Percentiles rank a stretch among this genome's conserved stretches.
Conservation (phyloP, 2,329 filamentous ascomycete species). For the Arthroderma uncinatum region DNA sequence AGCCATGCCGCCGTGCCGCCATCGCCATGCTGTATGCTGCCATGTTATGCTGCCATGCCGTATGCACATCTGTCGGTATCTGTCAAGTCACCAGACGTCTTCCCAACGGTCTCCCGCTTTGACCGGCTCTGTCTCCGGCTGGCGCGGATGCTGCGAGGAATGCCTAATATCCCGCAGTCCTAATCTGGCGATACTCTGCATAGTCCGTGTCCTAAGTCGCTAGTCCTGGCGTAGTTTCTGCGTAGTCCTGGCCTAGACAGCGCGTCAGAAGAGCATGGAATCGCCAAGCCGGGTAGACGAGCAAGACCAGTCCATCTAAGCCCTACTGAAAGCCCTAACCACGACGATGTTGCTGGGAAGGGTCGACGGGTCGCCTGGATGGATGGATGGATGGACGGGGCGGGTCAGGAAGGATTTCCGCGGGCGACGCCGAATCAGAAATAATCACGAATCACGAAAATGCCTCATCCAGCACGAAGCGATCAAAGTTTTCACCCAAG, state of each 20-base stretch:
- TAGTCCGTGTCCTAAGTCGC: no score
- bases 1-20: no score
- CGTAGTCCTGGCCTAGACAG: no score
- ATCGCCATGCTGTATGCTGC: no score
- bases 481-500: constrained; percentile 1
- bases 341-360: not conserved
- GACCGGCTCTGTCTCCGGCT: not conserved
- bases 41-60: no score
- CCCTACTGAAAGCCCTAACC: not conserved
- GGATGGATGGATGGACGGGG: not conserved
- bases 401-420: constrained; percentile 4
- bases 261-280: not conserved
- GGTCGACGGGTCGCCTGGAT: not conserved
- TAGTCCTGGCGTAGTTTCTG: no score
- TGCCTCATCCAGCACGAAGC: not conserved
- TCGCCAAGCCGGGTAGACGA: constrained; percentile 4
- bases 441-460: constrained; percentile 2
- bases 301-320: not conserved
- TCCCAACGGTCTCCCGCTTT: not conserved
- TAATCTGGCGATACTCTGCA: no score
- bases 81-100: no score
- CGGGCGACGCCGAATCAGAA: not conserved
- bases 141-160: not conserved
- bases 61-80: no score
- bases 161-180: no score